Percentiles rank a stretch among this genome's conserved stretches.
Evolutionary conservation across 208 protist species (phyloP).

Genomic region (Borovskyia barvae): DNA sequence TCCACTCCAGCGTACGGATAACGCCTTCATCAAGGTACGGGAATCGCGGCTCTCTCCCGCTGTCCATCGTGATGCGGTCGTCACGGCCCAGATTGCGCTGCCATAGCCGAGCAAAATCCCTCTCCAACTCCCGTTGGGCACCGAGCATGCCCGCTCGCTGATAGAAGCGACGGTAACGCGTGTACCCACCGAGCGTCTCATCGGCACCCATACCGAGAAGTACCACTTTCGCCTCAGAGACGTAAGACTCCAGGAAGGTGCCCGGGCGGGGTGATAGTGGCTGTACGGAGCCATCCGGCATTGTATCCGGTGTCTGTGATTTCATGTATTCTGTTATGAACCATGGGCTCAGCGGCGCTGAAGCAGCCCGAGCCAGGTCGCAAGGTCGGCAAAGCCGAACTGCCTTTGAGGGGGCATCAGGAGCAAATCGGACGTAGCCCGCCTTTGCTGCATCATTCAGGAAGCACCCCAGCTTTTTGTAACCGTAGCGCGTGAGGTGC

Average conservation of each 20-base stretch:
- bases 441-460: conserved; percentile 69
- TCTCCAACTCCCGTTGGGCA: conserved; percentile 77
- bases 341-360: conserved; percentile 54
- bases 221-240: conserved; percentile 75
- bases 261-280: conserved; percentile 22
- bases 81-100: conserved; percentile 95
- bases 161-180: conserved; percentile 89
- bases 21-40: conserved; percentile 95
- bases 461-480: conserved; percentile 82
- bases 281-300: not conserved
- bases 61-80: conserved; percentile 93
- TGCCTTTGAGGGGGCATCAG: conserved; percentile 68
- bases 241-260: conserved; percentile 38
- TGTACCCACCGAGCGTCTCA: conserved; percentile 96
- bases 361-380: conserved; percentile 54
- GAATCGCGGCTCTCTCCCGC: conserved; percentile 89
- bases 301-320: not conserved
- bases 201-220: conserved; percentile 95
- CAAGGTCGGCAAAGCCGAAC: conserved; percentile 50
- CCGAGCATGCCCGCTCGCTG: conserved; percentile 53
- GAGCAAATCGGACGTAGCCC: conserved; percentile 66
- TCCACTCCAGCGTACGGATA: conserved; percentile 59
- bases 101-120: conserved; percentile 92
- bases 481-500: conserved; percentile 47
- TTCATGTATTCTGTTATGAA: conserved; percentile 44